Evolutionary conservation across 495 filamentous ascomycete genomes (phyloP).

Genomic region (Acidiella bohemica): DNA sequence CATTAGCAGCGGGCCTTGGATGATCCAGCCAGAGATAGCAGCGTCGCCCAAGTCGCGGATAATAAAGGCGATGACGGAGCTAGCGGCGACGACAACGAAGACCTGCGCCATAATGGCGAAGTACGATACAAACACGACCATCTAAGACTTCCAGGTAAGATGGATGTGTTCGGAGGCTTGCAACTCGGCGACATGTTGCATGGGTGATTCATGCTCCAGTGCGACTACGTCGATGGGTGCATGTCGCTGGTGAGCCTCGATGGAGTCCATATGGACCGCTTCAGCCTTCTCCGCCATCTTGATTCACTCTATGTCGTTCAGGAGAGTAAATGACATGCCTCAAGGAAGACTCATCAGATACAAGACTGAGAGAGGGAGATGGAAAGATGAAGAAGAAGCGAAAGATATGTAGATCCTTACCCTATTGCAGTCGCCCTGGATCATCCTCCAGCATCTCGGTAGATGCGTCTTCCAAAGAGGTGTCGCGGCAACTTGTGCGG

Average conservation of each 20-base stretch:
- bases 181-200: constrained; percentile 8
- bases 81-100: constrained; percentile 42
- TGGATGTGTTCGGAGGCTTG: constrained; percentile 19
- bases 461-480: too few species aligned
- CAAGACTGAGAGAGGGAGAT: too few species aligned
- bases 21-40: constrained; percentile 40
- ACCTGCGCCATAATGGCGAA: constrained; percentile 33
- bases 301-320: too few species aligned
- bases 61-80: constrained; percentile 41
- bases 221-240: neutral
- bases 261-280: neutral
- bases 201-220: constrained; percentile 4
- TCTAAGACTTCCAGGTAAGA: constrained; percentile 25
- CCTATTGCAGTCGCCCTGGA: too few species aligned
- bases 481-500: too few species aligned
- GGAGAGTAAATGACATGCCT: too few species aligned
- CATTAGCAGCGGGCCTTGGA: constrained; percentile 42
- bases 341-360: too few species aligned
- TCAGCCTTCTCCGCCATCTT: neutral
- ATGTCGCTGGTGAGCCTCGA: too few species aligned
- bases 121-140: constrained; percentile 27
- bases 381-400: too few species aligned
- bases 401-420: too few species aligned
- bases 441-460: too few species aligned
- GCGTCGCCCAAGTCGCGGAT: constrained; percentile 39